Conservation (phyloP, 164 flowering plant genomes). For the Umbilicus rupestris region DNA sequence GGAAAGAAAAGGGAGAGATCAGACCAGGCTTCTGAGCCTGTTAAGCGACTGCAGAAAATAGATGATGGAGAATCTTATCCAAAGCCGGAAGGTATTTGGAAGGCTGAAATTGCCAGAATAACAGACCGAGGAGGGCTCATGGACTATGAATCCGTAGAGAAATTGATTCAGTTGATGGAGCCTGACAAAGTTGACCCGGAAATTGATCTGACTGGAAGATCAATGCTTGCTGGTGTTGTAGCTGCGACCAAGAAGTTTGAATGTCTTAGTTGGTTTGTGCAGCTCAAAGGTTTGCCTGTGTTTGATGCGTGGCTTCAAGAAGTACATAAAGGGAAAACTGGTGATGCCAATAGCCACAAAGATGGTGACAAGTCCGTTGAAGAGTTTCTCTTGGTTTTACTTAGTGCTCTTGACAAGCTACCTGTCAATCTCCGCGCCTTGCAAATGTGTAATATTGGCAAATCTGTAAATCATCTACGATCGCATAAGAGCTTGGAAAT, state of each 20-base stretch:
- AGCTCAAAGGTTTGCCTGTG: slow-evolving; percentile 66
- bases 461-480: slow-evolving; percentile 69
- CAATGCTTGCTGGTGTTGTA: slow-evolving; percentile 61
- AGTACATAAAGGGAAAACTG: slow-evolving; percentile 68
- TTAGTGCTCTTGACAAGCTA: slow-evolving; percentile 83
- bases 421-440: slow-evolving; percentile 83
- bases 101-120: slow-evolving; percentile 63
- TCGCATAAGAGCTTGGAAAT: slow-evolving; percentile 31
- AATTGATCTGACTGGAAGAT: slow-evolving; percentile 49
- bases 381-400: slow-evolving; percentile 75
- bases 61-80: slow-evolving; percentile 62
- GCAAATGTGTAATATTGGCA: slow-evolving; percentile 73
- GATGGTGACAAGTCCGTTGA: slow-evolving; percentile 67
- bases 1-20: slow-evolving; percentile 74
- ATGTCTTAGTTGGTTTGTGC: slow-evolving; percentile 71
- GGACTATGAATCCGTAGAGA: slow-evolving; percentile 69
- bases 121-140: slow-evolving; percentile 72
- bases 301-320: slow-evolving; percentile 95
- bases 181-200: slow-evolving; percentile 52
- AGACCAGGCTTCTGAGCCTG: slow-evolving; percentile 57
- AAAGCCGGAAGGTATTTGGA: slow-evolving; percentile 39
- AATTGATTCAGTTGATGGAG: slow-evolving; percentile 63
- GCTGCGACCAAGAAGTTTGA: slow-evolving; percentile 68
- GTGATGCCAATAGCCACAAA: slow-evolving; percentile 45
- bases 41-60: slow-evolving; percentile 42